Base-by-base conservation (phyloP, 345 rosid species). In the Aethionema arabicum region DNA sequence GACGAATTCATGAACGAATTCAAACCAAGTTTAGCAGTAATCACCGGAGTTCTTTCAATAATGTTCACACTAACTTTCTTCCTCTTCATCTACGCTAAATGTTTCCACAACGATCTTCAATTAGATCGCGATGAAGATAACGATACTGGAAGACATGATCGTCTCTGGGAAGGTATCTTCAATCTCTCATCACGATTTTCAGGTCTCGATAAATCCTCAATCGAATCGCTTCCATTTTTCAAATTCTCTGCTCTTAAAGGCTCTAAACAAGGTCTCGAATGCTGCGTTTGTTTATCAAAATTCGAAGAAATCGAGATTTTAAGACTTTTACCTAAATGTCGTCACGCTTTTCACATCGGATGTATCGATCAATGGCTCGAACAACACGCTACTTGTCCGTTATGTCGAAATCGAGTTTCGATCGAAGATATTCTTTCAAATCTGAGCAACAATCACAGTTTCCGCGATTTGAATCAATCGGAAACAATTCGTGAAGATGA, bases 281-380 rank as follows among this genome's bases (percentile, higher is more conserved):
- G 99, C 48, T 77, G 83, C 0, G 97, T 93, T 38, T 93, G 96
- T 72, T 59, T 93, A 33, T 85, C 99, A 3, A 87, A 75, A 74
- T 93, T 90, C 51, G 90, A 90, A 67, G 97, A 90, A 15, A 65
- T 76, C 2, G 99, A 93, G 67, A 77, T 90, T 15, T 83, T 93
- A 7, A 63, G 97, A 68, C 61, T 93, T 65, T 68, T 93, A 53
- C 99, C 99, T 5, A 78, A 82, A 55, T 90, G 99, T 69, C 84
- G 80, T 59, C 99, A 93, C 53, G 99, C 95, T 27, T 93, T 93
- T 47, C 96, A 93, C 56, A 82, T 90, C 9, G 73, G 66, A 55
- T 93, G 97, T 50, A 84, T 93, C 13, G 99, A 93, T 64, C 75
- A 73, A 63, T 90, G 99, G 99, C 96, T 90, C 11, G 99, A 90